Conservation (phyloP, 306 rosid genomes). For the Sindora glabra region DNA sequence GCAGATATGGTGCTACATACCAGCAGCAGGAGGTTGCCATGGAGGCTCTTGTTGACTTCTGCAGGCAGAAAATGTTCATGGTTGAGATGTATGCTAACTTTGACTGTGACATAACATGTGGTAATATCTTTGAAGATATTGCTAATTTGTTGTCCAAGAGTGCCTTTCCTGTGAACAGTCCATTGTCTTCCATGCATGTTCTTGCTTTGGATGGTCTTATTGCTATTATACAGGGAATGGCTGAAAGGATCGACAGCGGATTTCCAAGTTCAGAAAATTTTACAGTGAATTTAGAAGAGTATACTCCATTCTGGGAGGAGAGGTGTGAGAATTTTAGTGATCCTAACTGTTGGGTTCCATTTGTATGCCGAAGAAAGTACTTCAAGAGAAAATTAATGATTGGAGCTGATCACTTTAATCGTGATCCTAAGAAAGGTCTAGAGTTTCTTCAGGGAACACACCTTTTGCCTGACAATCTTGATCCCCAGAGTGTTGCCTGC, state of each 20-base stretch:
- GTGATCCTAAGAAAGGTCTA: constrained; percentile 90
- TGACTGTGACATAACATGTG: constrained; percentile 81
- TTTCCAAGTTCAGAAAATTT: constrained; percentile 38
- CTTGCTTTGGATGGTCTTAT: constrained; percentile 92
- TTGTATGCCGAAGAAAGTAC: constrained; percentile 67
- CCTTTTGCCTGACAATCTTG: constrained; percentile 90
- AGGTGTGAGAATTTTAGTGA: constrained; percentile 69
- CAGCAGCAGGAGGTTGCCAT: constrained; percentile 90
- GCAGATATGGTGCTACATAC: constrained; percentile 72
- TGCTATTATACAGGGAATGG: constrained; percentile 93
- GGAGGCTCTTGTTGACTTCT: constrained; percentile 93
- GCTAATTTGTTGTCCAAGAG: constrained; percentile 76
- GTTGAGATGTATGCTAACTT: constrained; percentile 82
- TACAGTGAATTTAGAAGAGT: constrained; percentile 56
- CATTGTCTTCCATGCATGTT: constrained; percentile 68
- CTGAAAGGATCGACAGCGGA: constrained; percentile 74
- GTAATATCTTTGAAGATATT: constrained; percentile 85
- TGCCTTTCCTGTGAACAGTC: constrained; percentile 83
- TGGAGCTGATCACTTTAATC: constrained; percentile 96
- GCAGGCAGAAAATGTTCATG: constrained; percentile 75
- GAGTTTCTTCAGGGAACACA: constrained; percentile 95
- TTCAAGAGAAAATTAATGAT: constrained; percentile 79
- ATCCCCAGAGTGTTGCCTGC: constrained; percentile 89
- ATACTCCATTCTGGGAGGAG: constrained; percentile 89
- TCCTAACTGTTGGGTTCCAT: constrained; percentile 84